A percentile compares a stretch with the other conserved stretches of the same genome.
Conservation (phyloP, 108 stramenopile genomes). For the Stephanodiscus minutulus region DNA sequence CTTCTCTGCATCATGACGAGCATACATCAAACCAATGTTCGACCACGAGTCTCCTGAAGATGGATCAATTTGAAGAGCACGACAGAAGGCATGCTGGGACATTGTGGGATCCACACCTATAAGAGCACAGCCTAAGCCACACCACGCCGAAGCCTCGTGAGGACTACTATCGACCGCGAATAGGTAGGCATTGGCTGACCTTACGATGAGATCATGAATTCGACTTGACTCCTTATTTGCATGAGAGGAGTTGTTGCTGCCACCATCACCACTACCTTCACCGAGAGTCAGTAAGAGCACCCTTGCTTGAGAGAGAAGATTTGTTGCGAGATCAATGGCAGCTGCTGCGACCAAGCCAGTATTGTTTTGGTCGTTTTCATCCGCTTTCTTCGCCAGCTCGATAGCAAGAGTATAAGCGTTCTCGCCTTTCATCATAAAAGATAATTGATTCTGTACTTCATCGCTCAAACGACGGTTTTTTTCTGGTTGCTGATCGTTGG, state of each 20-base stretch:
- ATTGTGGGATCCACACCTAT: conserved; percentile 52
- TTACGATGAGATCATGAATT: conserved; percentile 24
- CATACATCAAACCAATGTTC: conserved; percentile 70
- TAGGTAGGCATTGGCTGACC: conserved; percentile 37
- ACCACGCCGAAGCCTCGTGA: conserved; percentile 62
- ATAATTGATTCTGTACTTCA: conserved; percentile 35
- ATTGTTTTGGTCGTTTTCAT: conserved; percentile 36
- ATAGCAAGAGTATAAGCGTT: conserved; percentile 46
- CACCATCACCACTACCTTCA: conserved; percentile 29
- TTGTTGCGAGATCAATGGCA: conserved; percentile 58
- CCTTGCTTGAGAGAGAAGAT: conserved; percentile 66
- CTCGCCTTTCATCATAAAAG: conserved; percentile 57
- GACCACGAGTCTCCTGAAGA: conserved; percentile 64
- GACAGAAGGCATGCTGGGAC: conserved; percentile 73
- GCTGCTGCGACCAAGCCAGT: conserved; percentile 41
- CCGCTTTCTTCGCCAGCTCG: conserved; percentile 10
- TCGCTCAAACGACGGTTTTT: not conserved
- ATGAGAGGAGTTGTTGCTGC: conserved; percentile 31
- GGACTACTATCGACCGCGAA: conserved; percentile 48
- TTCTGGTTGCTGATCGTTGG: conserved; percentile 19
- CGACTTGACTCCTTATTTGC: conserved; percentile 28
- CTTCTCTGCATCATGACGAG: conserved; percentile 36
- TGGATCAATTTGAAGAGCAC: conserved; percentile 62
- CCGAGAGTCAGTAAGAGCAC: conserved; percentile 28
- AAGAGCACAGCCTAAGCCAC: conserved; percentile 69